Percentiles rank a stretch among this genome's conserved stretches.
Conservation (phyloP, 257 asterid genomes). For the Sherardia arvensis region DNA sequence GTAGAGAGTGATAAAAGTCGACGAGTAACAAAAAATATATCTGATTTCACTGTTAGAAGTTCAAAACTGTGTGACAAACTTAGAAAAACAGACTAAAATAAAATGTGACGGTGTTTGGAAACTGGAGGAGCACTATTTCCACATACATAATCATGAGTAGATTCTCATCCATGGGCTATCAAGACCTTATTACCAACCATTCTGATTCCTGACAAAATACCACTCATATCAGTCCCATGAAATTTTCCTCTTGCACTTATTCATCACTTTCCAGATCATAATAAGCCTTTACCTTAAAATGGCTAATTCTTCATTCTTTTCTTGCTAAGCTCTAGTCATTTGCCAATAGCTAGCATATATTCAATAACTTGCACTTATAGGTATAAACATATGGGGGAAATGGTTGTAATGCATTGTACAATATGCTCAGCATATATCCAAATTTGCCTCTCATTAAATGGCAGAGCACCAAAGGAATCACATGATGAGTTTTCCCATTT, state of each 20-base stretch:
- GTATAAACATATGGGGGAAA: background rate
- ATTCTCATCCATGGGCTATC: conserved; percentile 20
- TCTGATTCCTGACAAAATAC: conserved; percentile 44
- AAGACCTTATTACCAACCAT: conserved; percentile 14
- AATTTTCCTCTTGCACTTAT: conserved; percentile 11
- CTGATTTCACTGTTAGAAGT: background rate
- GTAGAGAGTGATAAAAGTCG: background rate
- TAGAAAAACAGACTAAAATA: background rate
- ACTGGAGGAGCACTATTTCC: conserved; percentile 17
- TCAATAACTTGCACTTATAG: background rate
- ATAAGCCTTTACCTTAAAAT: background rate
- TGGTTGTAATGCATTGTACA: background rate
- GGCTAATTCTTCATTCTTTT: background rate
- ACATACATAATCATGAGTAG: conserved; percentile 52
- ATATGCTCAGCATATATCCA: conserved; percentile 8
- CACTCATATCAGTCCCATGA: conserved; percentile 52
- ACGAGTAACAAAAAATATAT: too few relatives aligned
- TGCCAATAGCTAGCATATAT: background rate
- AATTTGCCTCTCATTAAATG: conserved; percentile 8
- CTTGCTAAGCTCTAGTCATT: background rate
- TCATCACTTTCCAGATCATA: conserved; percentile 7
- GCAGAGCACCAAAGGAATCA: conserved; percentile 10
- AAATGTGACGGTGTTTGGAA: background rate
- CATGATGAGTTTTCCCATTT: conserved; percentile 21
- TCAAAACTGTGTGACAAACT: background rate